phyloP scores from a whole-genome alignment of 176 grass and related monocot species.

The Aegilops umbellulata region DNA sequence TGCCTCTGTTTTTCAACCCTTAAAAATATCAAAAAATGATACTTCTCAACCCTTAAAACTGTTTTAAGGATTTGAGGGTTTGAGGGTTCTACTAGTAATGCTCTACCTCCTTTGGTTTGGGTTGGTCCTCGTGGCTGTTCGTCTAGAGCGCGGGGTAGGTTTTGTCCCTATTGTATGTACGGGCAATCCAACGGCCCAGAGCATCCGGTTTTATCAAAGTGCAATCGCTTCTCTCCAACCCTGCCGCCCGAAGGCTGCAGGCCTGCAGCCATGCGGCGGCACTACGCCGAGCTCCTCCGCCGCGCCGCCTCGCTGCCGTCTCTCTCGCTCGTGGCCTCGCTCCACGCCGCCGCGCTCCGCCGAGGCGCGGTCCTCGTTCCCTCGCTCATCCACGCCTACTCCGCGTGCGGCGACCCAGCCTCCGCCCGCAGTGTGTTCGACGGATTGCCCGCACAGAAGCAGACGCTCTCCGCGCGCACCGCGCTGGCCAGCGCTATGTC shows the following conservation, averaged over 20 bases:
- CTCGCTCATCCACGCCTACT: slow-evolving; percentile 28
- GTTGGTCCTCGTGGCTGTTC: no score
- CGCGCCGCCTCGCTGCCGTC: slow-evolving; percentile 33
- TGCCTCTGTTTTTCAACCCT: no score
- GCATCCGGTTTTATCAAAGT: neutral
- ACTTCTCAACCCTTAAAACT: no score
- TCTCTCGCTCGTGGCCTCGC: slow-evolving; percentile 15
- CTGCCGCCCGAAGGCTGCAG: neutral
- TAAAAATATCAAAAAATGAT: no score
- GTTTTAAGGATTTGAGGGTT: no score
- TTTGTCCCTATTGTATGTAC: no score
- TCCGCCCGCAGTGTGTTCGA: slow-evolving; percentile 30
- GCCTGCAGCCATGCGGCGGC: slow-evolving; percentile 19
- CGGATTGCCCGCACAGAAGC: neutral
- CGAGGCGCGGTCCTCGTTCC: slow-evolving; percentile 6
- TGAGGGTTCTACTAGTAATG: no score
- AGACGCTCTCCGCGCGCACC: slow-evolving; percentile 36
- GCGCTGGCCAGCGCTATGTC: slow-evolving; percentile 42
- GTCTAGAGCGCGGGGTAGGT: no score
- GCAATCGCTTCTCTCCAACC: neutral
- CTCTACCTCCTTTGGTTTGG: no score
- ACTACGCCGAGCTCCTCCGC: slow-evolving; percentile 29
- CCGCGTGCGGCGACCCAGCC: slow-evolving; percentile 11
- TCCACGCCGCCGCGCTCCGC: slow-evolving; percentile 15
- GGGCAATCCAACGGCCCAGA: neutral